phyloP scores from a whole-genome alignment of 305 asterid genomes.

The Solanum hybrid region DNA sequence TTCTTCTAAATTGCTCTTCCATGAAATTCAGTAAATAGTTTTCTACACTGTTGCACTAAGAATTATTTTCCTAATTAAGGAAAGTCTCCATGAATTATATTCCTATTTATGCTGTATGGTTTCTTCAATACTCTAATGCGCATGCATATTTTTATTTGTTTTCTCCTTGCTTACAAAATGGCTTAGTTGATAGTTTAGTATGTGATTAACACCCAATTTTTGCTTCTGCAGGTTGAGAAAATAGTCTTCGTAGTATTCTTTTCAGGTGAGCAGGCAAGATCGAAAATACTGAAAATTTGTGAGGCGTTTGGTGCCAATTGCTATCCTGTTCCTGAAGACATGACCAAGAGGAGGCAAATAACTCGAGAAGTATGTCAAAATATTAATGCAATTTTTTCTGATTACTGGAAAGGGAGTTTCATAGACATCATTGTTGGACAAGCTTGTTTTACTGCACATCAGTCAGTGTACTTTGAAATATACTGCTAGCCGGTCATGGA shows the following conservation, averaged over 20 bases:
- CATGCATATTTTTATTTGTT: not conserved
- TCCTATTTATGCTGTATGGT: not conserved
- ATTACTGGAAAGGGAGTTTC: not conserved
- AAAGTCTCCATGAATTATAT: not conserved
- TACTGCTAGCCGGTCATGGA: not conserved
- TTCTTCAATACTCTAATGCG: not conserved
- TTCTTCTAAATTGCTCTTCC: not conserved
- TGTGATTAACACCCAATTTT: conserved; percentile 8
- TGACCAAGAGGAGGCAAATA: conserved; percentile 72
- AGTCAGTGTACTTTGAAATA: not conserved
- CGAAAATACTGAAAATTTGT: conserved; percentile 86
- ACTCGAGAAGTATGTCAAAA: conserved; percentile 62
- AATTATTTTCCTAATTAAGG: not conserved
- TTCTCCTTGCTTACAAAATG: not conserved
- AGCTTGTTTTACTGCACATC: not conserved
- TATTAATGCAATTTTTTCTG: not conserved
- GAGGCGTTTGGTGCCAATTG: conserved; percentile 98
- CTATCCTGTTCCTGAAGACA: conserved; percentile 95
- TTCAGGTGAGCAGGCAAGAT: conserved; percentile 98
- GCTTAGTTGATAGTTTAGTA: not conserved
- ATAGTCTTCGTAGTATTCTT: conserved; percentile 86
- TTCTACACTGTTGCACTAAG: not conserved
- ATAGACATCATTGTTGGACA: not conserved
- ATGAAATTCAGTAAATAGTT: not conserved
- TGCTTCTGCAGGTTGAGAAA: conserved; percentile 84